phyloP scores from a whole-genome alignment of 116 monocot genomes.

The Papilionanthe hybrid region DNA sequence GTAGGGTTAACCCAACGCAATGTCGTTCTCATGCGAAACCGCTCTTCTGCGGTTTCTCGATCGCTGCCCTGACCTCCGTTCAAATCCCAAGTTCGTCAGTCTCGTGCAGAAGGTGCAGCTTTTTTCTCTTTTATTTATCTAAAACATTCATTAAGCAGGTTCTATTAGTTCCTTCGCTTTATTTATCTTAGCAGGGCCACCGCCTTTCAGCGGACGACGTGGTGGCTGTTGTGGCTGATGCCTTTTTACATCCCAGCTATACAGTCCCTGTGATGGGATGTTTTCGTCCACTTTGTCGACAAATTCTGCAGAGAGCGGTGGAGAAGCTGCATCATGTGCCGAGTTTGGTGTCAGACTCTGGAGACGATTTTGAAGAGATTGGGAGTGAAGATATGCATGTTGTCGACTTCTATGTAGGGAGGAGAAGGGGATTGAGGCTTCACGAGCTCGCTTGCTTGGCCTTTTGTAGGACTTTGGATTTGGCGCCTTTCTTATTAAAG shows the following conservation, averaged over 20 bases:
- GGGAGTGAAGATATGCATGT: constrained; percentile 52
- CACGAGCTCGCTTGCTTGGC: constrained; percentile 80
- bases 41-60: constrained; percentile 59
- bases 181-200: constrained; percentile 17
- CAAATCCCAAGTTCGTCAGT: constrained; percentile 25
- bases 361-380: constrained; percentile 26
- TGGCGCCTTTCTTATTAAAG: constrained; percentile 62
- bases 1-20: neutral
- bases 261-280: constrained; percentile 82
- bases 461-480: constrained; percentile 64
- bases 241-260: constrained; percentile 80
- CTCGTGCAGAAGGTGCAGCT: constrained; percentile 39
- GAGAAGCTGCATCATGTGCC: constrained; percentile 30
- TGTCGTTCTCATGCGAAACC: constrained; percentile 12
- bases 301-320: constrained; percentile 43
- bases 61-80: constrained; percentile 48
- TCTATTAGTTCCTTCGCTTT: neutral
- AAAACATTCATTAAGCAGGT: neutral
- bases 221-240: constrained; percentile 56
- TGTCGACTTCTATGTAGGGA: constrained; percentile 62
- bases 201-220: constrained; percentile 35
- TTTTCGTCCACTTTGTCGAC: constrained; percentile 59
- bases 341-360: constrained; percentile 18
- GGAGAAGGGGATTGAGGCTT: constrained; percentile 59
- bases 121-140: neutral